phyloP scores from a whole-genome alignment of 306 rosid genomes.

The Bauhinia variegata region DNA sequence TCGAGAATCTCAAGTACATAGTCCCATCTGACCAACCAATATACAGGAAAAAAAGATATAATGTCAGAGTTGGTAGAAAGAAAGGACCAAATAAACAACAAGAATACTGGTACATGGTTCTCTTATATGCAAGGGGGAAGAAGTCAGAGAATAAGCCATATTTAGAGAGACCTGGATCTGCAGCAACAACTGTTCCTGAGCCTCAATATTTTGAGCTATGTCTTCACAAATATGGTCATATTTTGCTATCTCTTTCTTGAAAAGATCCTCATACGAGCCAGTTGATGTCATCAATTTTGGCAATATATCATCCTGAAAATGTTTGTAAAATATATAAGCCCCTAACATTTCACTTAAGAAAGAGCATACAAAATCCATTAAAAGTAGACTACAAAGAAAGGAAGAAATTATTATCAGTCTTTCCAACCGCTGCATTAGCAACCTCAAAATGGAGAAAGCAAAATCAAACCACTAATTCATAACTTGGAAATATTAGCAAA shows the following conservation, averaged over 20 bases:
- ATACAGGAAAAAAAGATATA: conserved; percentile 1
- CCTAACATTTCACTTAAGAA: conserved; percentile 8
- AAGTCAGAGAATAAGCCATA: neutral
- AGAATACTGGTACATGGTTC: conserved; percentile 26
- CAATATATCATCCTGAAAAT: conserved; percentile 90
- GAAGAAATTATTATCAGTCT: conserved; percentile 20
- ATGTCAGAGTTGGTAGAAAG: neutral
- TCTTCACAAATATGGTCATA: conserved; percentile 89
- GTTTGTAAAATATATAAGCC: conserved; percentile 37
- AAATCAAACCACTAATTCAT: conserved; percentile 20
- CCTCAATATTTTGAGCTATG: conserved; percentile 86
- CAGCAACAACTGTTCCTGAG: conserved; percentile 88
- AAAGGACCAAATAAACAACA: neutral
- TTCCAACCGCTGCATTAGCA: conserved; percentile 23
- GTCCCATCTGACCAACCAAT: conserved; percentile 21
- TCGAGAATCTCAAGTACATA: conserved; percentile 6
- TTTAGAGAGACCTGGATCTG: conserved; percentile 77
- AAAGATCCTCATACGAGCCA: conserved; percentile 96
- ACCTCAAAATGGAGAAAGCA: conserved; percentile 25
- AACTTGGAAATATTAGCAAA: neutral
- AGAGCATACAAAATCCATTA: conserved; percentile 23
- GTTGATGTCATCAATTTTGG: conserved; percentile 99
- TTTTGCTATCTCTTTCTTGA: conserved; percentile 88
- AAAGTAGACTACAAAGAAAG: conserved; percentile 14
- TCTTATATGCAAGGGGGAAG: conserved; percentile 1